Conservation (phyloP, 306 rosid species). For the Astragalus membranaceus region DNA sequence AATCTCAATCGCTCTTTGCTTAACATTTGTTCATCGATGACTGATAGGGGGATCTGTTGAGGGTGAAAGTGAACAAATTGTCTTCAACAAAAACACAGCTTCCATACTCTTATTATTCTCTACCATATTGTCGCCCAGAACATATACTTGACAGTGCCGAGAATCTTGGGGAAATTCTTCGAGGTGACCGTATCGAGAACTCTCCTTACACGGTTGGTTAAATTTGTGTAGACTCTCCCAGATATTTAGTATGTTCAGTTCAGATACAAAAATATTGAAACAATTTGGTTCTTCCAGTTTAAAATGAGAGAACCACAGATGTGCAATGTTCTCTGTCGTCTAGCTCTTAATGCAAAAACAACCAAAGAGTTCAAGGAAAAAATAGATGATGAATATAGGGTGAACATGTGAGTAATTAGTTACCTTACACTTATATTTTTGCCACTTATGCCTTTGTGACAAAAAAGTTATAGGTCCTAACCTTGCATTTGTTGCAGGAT, state of each 20-base stretch:
- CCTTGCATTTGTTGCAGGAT: slow-evolving; percentile 43
- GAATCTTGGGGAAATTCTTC: slow-evolving; percentile 95
- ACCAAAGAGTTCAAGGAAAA: slow-evolving; percentile 68
- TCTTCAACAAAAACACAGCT: slow-evolving; percentile 85
- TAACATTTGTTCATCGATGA: slow-evolving; percentile 20
- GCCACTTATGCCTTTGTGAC: not conserved
- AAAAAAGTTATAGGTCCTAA: not conserved
- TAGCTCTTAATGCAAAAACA: slow-evolving; percentile 50
- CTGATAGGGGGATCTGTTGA: slow-evolving; percentile 71
- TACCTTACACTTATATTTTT: not conserved
- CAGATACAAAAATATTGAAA: slow-evolving; percentile 15
- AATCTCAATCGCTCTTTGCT: not conserved
- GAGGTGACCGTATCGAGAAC: slow-evolving; percentile 88
- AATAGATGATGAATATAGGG: slow-evolving; percentile 83
- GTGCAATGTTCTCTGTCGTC: slow-evolving; percentile 68
- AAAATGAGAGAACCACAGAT: slow-evolving; percentile 88
- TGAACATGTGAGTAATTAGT: slow-evolving; percentile 60
- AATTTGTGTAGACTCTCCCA: not conserved
- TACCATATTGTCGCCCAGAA: slow-evolving; percentile 68
- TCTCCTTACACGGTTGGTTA: slow-evolving; percentile 71
- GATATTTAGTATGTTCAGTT: not conserved
- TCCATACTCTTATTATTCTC: slow-evolving; percentile 76
- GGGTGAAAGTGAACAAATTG: slow-evolving; percentile 81
- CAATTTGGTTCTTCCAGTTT: slow-evolving; percentile 43
- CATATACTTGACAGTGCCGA: slow-evolving; percentile 79